Percentiles rank a stretch among this genome's conserved stretches.
These are phyloP conservation scores for Mortierella sp. DNA, from an alignment of 371 early-diverging fungal species.

Conservation along the genomic window DNA sequence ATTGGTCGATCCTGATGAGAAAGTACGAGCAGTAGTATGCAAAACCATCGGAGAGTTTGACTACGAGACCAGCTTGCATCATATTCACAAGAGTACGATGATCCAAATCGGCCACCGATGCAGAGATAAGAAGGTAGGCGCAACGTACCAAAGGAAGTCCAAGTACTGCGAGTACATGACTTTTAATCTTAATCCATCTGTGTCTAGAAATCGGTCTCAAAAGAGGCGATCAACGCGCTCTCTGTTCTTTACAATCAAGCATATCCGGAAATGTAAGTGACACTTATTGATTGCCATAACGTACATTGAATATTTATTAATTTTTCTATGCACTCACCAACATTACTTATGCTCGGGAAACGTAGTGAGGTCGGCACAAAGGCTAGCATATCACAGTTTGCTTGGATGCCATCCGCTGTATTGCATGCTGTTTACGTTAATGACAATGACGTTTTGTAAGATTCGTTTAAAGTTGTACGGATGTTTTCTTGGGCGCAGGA, in stretches of 20 bases:
- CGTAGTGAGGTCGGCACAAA: constrained; percentile 44
- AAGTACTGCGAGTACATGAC: neutral
- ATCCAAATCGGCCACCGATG: constrained; percentile 80
- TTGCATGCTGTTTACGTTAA: constrained; percentile 85
- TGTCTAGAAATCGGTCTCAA: constrained; percentile 67
- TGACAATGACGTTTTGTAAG: constrained; percentile 81
- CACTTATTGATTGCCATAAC: neutral
- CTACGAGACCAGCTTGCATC: constrained; percentile 62
- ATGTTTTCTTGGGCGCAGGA: neutral
- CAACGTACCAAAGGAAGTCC: neutral
- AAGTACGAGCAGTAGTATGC: constrained; percentile 86
- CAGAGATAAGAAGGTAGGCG: constrained; percentile 87
- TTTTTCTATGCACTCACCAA: neutral
- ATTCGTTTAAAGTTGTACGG: neutral
- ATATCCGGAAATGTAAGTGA: constrained; percentile 73
- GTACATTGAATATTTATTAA: neutral
- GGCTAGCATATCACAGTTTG: constrained; percentile 63
- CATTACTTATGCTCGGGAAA: neutral
- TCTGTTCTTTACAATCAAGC: constrained; percentile 79
- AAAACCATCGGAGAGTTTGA: constrained; percentile 76
- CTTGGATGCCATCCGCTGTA: constrained; percentile 86
- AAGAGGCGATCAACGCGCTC: constrained; percentile 82
- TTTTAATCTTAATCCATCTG: neutral
- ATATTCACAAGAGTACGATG: constrained; percentile 72
- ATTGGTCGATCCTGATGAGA: constrained; percentile 93